phyloP scores from a whole-genome alignment of 2,329 filamentous ascomycete genomes.

The Penicillium sp. region DNA sequence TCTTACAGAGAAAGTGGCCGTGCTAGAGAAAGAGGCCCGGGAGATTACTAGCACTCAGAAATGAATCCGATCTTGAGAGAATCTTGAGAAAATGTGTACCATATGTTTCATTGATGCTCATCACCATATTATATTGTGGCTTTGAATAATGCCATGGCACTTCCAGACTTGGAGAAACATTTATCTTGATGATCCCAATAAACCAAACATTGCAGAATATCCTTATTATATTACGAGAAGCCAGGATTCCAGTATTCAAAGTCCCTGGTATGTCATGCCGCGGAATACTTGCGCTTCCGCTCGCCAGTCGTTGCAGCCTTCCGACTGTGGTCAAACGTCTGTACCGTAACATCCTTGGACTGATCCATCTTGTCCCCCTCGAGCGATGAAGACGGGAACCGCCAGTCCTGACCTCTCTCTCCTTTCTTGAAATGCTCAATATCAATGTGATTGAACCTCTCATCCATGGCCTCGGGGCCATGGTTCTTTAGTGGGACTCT shows the following conservation, averaged over 20 bases:
- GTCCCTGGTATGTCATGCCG: neutral
- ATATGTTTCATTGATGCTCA: constrained; percentile 1
- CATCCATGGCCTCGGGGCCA: constrained; percentile 58
- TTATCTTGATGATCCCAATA: neutral
- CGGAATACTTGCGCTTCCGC: constrained; percentile 18
- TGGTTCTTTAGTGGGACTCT: constrained; percentile 55
- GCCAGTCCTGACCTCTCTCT: constrained; percentile 37
- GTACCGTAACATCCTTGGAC: neutral
- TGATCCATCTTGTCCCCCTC: neutral
- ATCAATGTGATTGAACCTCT: constrained; percentile 73
- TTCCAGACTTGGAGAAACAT: neutral
- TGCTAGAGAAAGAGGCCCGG: constrained; percentile 38
- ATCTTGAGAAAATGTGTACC: constrained; percentile 10
- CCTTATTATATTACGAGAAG: constrained; percentile 1
- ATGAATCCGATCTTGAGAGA: constrained; percentile 9
- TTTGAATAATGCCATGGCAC: neutral
- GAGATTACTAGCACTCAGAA: constrained; percentile 34
- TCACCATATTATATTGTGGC: constrained; percentile 11
- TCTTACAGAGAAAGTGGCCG: constrained; percentile 35
- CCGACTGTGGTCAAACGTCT: neutral
- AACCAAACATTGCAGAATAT: constrained; percentile 4
- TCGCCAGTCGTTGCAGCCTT: neutral
- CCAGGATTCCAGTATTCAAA: neutral
- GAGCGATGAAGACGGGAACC: constrained; percentile 20
- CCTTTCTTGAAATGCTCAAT: constrained; percentile 48